phyloP scores from a whole-genome alignment of 139 green algal species.

The Micractinium conductrix region DNA sequence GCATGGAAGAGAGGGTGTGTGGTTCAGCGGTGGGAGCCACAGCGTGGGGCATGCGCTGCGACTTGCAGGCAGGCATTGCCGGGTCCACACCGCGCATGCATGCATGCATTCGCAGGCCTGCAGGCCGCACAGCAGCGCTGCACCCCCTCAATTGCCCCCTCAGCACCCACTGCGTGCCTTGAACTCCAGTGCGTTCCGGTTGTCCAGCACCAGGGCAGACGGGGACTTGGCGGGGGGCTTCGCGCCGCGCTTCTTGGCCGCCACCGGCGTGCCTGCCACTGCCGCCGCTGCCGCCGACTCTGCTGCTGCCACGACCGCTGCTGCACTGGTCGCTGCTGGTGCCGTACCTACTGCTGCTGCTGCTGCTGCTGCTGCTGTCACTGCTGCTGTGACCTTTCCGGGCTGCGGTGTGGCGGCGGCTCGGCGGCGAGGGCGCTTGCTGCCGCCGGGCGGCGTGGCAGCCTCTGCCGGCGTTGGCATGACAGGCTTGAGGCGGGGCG shows the following conservation, averaged over 20 bases:
- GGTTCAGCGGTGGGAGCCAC: too few relatives aligned
- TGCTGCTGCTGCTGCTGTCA: background rate
- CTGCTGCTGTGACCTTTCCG: background rate
- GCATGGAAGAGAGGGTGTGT: too few relatives aligned
- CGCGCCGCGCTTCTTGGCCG: constrained; percentile 1
- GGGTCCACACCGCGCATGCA: too few relatives aligned
- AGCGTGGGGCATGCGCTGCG: too few relatives aligned
- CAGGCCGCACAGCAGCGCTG: too few relatives aligned
- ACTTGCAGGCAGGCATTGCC: too few relatives aligned
- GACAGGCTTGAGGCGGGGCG: background rate
- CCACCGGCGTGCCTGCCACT: background rate
- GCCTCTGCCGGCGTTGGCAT: background rate
- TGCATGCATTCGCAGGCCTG: too few relatives aligned
- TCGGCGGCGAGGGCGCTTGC: background rate
- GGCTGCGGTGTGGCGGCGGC: background rate
- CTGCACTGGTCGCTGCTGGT: background rate
- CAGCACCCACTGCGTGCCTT: too few relatives aligned
- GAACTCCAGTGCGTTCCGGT: constrained; percentile 14
- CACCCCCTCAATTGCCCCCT: too few relatives aligned
- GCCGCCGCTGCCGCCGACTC: background rate
- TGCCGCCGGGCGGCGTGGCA: background rate
- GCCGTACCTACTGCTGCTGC: background rate
- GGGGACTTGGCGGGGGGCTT: background rate
- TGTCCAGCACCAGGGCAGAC: constrained; percentile 28
- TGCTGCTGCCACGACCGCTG: background rate